Evolutionary conservation across 2,329 filamentous ascomycete species (phyloP).

Genomic region (Harringtonia aguacate): DNA sequence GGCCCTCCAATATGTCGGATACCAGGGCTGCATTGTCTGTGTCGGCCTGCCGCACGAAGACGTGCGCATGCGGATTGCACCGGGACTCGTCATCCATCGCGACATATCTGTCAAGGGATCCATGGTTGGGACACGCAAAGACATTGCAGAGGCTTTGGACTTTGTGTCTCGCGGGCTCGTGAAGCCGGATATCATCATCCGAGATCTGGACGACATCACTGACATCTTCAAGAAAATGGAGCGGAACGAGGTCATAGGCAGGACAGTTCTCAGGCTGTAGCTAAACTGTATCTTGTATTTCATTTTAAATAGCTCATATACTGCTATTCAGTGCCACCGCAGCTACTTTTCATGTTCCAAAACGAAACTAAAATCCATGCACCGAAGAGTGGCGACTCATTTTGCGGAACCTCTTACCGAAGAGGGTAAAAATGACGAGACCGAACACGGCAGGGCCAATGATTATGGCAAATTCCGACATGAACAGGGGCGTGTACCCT

Average conservation of each 20-base stretch:
- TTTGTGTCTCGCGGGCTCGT: slow-evolving; percentile 55
- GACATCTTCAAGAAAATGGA: slow-evolving; percentile 2
- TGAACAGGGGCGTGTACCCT: slow-evolving; percentile 16
- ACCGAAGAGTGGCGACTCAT: too few relatives aligned
- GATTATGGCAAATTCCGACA: slow-evolving; percentile 18
- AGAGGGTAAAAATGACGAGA: slow-evolving; percentile 17
- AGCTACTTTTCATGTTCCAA: too few relatives aligned
- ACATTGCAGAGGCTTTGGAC: slow-evolving; percentile 54
- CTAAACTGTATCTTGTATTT: too few relatives aligned
- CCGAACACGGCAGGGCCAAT: slow-evolving; percentile 16
- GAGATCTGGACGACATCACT: neutral
- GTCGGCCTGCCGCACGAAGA: slow-evolving; percentile 44
- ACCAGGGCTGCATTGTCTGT: slow-evolving; percentile 51
- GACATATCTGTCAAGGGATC: neutral
- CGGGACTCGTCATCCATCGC: slow-evolving; percentile 48
- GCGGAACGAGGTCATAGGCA: neutral
- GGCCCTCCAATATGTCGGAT: slow-evolving; percentile 48
- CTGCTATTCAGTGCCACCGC: too few relatives aligned
- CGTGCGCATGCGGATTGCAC: slow-evolving; percentile 21
- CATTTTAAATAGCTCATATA: too few relatives aligned
- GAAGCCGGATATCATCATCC: slow-evolving; percentile 22
- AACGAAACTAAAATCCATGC: too few relatives aligned
- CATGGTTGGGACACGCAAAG: slow-evolving; percentile 45
- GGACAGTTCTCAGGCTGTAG: neutral
- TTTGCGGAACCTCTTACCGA: slow-evolving; percentile 20